Evolutionary conservation across 768 basidiomycete species (phyloP).

Genomic region (Chalciporus piperatus): DNA sequence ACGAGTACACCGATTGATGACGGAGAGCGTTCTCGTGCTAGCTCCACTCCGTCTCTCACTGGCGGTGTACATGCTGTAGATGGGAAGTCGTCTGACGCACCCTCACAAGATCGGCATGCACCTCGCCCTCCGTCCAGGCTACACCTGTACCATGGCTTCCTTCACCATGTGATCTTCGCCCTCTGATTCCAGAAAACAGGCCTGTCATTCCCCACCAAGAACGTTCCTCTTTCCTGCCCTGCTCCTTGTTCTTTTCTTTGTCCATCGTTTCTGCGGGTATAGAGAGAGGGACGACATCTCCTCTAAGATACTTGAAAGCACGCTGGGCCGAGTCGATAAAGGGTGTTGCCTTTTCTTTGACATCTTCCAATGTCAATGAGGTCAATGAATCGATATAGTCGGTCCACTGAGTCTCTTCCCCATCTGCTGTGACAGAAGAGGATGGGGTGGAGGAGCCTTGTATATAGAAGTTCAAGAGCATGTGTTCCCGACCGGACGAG

Average conservation of each 20-base stretch:
- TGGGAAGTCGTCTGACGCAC: constrained; percentile 39
- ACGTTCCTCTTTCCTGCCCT: constrained; percentile 28
- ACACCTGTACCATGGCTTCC: constrained; percentile 38
- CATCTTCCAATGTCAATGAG: constrained; percentile 57
- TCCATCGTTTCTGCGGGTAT: constrained; percentile 28
- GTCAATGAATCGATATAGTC: constrained; percentile 47
- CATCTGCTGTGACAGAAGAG: constrained; percentile 30
- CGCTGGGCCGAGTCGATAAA: constrained; percentile 50
- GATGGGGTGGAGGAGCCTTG: constrained; percentile 48
- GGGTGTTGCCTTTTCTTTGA: constrained; percentile 39
- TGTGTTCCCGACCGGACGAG: constrained; percentile 71
- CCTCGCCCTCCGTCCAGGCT: constrained; percentile 71
- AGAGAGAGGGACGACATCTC: constrained; percentile 47
- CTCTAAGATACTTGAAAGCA: constrained; percentile 72
- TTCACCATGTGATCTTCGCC: constrained; percentile 33
- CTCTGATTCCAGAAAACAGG: constrained; percentile 64
- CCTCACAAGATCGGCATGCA: constrained; percentile 74
- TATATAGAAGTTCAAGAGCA: constrained; percentile 82
- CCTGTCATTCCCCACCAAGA: constrained; percentile 58
- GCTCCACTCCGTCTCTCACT: neutral
- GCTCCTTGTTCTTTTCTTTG: constrained; percentile 29
- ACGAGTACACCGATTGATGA: constrained; percentile 2
- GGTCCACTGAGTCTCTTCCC: constrained; percentile 9
- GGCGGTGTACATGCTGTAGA: neutral
- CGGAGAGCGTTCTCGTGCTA: neutral